Evolutionary conservation across 2,329 filamentous ascomycete species (phyloP).

Genomic region (Alternaria gansuensis): DNA sequence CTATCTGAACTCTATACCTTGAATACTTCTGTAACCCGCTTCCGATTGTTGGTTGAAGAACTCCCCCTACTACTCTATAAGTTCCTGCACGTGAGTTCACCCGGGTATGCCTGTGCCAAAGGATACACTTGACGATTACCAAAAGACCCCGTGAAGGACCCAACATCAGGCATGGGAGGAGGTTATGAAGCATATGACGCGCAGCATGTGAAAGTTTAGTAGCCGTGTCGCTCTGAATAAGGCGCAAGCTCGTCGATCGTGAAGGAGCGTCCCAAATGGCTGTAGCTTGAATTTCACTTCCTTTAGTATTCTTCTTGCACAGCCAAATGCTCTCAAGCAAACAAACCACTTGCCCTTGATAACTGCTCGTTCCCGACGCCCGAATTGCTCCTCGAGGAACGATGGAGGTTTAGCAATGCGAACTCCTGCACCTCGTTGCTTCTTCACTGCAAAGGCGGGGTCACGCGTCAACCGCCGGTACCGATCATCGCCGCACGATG

Average conservation of each 20-base stretch:
- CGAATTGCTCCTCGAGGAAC: not conserved
- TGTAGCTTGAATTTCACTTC: not conserved
- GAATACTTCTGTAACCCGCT: not conserved
- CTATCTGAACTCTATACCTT: not conserved
- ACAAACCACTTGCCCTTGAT: too few relatives aligned
- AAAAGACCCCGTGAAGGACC: not conserved
- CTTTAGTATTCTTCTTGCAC: not conserved
- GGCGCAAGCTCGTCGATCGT: not conserved
- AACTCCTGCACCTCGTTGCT: conserved; percentile 2
- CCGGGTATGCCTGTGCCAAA: too few relatives aligned
- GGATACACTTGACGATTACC: too few relatives aligned
- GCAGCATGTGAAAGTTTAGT: not conserved
- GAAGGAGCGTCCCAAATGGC: not conserved
- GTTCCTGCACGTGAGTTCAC: too few relatives aligned
- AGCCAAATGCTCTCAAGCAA: not conserved
- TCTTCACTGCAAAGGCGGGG: conserved; percentile 1
- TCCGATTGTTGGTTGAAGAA: not conserved
- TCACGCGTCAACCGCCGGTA: not conserved
- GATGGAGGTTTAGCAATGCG: not conserved
- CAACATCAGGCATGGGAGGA: not conserved
- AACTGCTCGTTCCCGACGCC: too few relatives aligned
- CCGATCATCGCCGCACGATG: not conserved
- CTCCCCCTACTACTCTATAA: not conserved
- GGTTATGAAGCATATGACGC: not conserved
- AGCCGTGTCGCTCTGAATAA: not conserved